Evolutionary conservation across 2,329 filamentous ascomycete species (phyloP).

Genomic region (Ophiobolus disseminans): DNA sequence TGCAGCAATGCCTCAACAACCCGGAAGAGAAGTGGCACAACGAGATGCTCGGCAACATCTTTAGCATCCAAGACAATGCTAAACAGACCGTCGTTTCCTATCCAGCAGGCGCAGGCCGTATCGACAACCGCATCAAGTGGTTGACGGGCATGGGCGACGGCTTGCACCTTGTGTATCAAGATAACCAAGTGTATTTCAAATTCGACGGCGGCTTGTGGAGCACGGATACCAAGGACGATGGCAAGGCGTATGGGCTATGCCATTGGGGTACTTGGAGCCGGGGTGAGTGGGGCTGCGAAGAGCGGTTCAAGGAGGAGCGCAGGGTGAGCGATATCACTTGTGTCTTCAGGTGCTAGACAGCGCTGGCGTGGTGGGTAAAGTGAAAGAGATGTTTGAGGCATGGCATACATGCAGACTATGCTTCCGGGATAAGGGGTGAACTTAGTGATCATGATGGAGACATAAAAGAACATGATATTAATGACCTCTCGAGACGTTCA

Average conservation of each 20-base stretch:
- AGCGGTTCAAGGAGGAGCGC: not conserved
- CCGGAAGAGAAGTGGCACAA: not conserved
- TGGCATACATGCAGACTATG: too few relatives aligned
- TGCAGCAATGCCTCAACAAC: not conserved
- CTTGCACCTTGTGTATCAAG: not conserved
- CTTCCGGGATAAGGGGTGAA: too few relatives aligned
- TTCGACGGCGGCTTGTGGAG: not conserved
- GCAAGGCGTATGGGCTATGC: not conserved
- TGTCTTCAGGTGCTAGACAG: slow-evolving; percentile 2
- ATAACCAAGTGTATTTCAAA: not conserved
- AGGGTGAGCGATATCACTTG: not conserved
- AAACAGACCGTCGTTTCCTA: not conserved
- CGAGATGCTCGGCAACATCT: not conserved
- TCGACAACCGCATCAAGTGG: not conserved
- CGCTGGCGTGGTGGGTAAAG: too few relatives aligned
- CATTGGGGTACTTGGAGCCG: not conserved
- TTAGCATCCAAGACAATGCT: not conserved
- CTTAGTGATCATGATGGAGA: too few relatives aligned
- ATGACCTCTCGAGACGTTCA: too few relatives aligned
- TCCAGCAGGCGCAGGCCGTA: not conserved
- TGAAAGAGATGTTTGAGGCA: too few relatives aligned
- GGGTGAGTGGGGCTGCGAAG: not conserved
- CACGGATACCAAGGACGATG: not conserved
- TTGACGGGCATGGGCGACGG: not conserved
- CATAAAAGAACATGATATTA: too few relatives aligned